A percentile compares a stretch with the other conserved stretches of the same genome.
Conservation (phyloP, 345 rosid genomes). For the Aethionema arabicum region DNA sequence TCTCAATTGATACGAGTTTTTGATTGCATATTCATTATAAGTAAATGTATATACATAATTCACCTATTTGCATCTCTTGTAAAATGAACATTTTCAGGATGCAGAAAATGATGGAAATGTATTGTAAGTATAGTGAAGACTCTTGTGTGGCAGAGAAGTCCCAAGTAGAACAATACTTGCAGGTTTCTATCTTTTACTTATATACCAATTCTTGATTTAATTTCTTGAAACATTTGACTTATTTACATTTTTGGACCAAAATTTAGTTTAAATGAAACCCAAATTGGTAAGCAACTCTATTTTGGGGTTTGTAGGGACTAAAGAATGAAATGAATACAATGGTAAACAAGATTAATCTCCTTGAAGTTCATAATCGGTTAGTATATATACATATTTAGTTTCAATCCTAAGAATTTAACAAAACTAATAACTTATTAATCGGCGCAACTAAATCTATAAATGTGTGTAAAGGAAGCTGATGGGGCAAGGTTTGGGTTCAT, state of each 20-base stretch:
- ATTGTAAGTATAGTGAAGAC: constrained; percentile 36
- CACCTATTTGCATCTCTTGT: neutral
- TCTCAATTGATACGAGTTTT: too few species aligned
- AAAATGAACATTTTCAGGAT: constrained; percentile 40
- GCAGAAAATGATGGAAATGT: constrained; percentile 52
- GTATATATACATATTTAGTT: constrained; percentile 7
- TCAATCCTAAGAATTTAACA: constrained; percentile 7
- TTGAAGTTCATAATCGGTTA: constrained; percentile 53
- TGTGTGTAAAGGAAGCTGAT: constrained; percentile 47
- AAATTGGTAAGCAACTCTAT: neutral
- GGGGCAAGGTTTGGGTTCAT: constrained; percentile 53
- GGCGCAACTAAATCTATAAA: too few species aligned
- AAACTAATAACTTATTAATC: too few species aligned
- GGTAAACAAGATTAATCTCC: constrained; percentile 53
- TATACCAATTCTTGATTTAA: neutral
- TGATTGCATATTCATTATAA: too few species aligned
- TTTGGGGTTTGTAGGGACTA: constrained; percentile 41
- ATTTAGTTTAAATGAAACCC: neutral
- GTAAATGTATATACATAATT: neutral
- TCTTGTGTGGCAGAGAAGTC: constrained; percentile 18
- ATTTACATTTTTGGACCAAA: neutral
- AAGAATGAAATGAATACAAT: constrained; percentile 46
- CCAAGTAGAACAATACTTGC: constrained; percentile 37
- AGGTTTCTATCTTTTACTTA: constrained; percentile 38
- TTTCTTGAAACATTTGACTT: neutral